A percentile compares a stretch with the other conserved stretches of the same genome.
Conservation (phyloP, 2,329 filamentous ascomycete genomes). For the Alternaria metachromatica region DNA sequence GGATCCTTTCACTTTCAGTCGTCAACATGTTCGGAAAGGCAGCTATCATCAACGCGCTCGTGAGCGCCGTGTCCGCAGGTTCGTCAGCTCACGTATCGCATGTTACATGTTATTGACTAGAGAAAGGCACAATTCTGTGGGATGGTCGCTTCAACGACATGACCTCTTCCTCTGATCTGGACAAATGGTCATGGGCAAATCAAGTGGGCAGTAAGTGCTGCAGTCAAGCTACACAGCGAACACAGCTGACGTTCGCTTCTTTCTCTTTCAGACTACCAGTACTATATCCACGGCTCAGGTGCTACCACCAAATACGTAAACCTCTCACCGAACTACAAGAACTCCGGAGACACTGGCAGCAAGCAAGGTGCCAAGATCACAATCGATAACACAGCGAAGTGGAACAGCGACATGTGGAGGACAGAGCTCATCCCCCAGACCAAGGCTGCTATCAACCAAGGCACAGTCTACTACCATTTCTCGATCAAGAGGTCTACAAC, state of each 20-base stretch:
- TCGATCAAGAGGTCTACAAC: conserved; percentile 65
- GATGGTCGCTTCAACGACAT: conserved; percentile 71
- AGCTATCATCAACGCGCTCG: conserved; percentile 37
- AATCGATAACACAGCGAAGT: conserved; percentile 68
- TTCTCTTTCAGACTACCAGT: conserved; percentile 41
- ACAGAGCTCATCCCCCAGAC: conserved; percentile 78
- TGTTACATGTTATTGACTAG: neutral
- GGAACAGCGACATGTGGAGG: conserved; percentile 77
- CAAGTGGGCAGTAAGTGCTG: conserved; percentile 71
- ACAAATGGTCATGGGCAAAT: conserved; percentile 71
- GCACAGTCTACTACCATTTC: conserved; percentile 76
- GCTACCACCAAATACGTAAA: conserved; percentile 66
- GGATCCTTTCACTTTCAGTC: neutral
- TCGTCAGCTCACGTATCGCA: neutral
- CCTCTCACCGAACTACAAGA: conserved; percentile 67
- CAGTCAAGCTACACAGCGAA: too few species aligned
- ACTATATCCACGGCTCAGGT: conserved; percentile 74
- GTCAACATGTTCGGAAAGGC: conserved; percentile 42
- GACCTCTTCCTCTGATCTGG: conserved; percentile 60
- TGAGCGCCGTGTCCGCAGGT: conserved; percentile 44
- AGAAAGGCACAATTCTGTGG: conserved; percentile 62
- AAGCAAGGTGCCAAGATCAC: conserved; percentile 73
- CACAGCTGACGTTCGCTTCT: neutral
- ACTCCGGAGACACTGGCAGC: conserved; percentile 67
- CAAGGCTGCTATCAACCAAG: conserved; percentile 67